Evolutionary conservation across 495 filamentous ascomycete genomes (phyloP).

Genomic region (Penicillium tannophilum): DNA sequence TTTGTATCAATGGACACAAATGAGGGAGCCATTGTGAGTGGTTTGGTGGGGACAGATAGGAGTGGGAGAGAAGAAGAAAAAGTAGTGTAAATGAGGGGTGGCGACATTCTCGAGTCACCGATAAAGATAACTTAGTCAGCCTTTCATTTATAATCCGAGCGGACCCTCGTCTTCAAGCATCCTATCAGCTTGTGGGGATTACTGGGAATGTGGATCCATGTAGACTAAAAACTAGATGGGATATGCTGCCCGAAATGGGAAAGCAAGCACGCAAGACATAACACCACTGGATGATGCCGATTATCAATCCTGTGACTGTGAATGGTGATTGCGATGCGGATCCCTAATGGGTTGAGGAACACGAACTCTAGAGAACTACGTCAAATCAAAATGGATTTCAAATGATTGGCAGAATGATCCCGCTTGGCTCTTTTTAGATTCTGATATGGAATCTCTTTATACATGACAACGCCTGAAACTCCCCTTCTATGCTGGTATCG

Average conservation of each 20-base stretch:
- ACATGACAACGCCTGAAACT: conserved; percentile 18
- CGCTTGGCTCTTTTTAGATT: background rate
- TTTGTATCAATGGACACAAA: conserved; percentile 47
- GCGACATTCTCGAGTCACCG: conserved; percentile 23
- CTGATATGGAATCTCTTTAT: conserved; percentile 1
- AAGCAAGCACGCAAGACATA: conserved; percentile 5
- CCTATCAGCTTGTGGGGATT: conserved; percentile 24
- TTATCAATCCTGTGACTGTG: conserved; percentile 14
- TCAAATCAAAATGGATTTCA: background rate
- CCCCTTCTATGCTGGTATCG: conserved; percentile 30
- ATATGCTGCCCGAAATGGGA: conserved; percentile 9
- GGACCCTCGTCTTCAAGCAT: background rate
- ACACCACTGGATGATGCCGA: background rate
- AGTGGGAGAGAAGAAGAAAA: conserved; percentile 4
- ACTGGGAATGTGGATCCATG: background rate
- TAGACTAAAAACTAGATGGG: background rate
- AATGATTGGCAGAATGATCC: background rate
- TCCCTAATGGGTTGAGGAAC: no score
- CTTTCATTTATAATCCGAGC: conserved; percentile 21
- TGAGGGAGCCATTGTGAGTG: conserved; percentile 37
- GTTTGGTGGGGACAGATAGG: background rate
- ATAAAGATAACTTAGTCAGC: conserved; percentile 33
- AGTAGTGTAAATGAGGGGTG: conserved; percentile 28
- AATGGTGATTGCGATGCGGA: conserved; percentile 5
- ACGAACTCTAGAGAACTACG: no score